phyloP scores from a whole-genome alignment of 768 basidiomycete species.

The Mycena olivaceomarginata region DNA sequence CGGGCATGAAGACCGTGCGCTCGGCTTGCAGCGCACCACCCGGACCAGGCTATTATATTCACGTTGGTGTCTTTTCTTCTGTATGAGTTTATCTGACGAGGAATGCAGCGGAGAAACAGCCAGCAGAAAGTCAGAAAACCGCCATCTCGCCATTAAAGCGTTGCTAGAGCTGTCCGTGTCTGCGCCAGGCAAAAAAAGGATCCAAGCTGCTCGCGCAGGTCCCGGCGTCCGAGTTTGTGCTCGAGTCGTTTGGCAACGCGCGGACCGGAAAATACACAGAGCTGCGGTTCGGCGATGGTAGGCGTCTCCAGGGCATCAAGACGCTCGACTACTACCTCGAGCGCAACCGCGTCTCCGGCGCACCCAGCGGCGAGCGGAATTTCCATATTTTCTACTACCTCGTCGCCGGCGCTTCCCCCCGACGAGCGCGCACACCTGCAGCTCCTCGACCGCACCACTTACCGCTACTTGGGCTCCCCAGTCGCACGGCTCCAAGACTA shows the following conservation, averaged over 20 bases:
- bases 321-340: conserved; percentile 98
- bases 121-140: conserved; percentile 95
- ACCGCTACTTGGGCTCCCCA: conserved; percentile 92
- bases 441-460: conserved; percentile 86
- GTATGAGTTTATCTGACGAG: conserved; percentile 8
- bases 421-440: conserved; percentile 95
- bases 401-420: conserved; percentile 87
- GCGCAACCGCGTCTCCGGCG: conserved; percentile 89
- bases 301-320: conserved; percentile 92
- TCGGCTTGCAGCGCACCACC: too few relatives aligned
- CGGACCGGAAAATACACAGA: conserved; percentile 98
- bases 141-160: conserved; percentile 93
- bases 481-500: too few relatives aligned
- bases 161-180: conserved; percentile 93
- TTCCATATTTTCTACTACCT: conserved; percentile 99
- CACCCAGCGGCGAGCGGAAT: conserved; percentile 94
- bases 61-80: conserved; percentile 69
- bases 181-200: conserved; percentile 94
- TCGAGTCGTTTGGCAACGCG: conserved; percentile 96
- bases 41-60: conserved; percentile 93
- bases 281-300: conserved; percentile 95
- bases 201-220: conserved; percentile 91
- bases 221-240: conserved; percentile 95
- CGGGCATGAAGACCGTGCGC: too few relatives aligned
- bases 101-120: conserved; percentile 93